Evolutionary conservation across 2,329 filamentous ascomycete genomes (phyloP).

Genomic region (Diaporthe sp.): DNA sequence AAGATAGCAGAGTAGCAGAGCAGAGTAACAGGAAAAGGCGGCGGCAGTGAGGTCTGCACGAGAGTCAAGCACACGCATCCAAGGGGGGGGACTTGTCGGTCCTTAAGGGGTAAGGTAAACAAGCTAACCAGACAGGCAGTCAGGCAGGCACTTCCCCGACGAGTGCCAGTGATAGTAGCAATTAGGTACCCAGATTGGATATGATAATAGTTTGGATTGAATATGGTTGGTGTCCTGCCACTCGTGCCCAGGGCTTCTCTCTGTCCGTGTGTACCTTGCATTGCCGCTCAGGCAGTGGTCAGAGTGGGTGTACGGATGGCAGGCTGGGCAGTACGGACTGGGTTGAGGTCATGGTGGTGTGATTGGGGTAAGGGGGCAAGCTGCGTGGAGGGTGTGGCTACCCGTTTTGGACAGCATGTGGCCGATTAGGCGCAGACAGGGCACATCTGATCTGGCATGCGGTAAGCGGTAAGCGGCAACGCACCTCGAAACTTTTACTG

Average conservation of each 20-base stretch:
- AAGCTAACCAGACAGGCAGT: background rate
- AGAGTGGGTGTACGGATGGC: constrained; percentile 8
- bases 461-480: background rate
- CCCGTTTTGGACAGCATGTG: constrained; percentile 7
- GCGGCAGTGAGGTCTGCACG: background rate
- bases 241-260: background rate
- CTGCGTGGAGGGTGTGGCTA: background rate
- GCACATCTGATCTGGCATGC: background rate
- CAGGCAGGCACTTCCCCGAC: background rate
- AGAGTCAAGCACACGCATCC: background rate
- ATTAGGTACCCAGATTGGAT: background rate
- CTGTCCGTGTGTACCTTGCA: constrained; percentile 2
- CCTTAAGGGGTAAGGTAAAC: background rate
- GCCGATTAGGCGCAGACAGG: background rate
- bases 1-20: background rate
- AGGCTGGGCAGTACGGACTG: background rate
- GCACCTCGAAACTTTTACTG: background rate
- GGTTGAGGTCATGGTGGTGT: background rate
- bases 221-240: background rate
- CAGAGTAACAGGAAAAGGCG: background rate
- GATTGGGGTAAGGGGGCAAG: background rate
- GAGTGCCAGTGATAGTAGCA: background rate
- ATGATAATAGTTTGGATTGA: background rate
- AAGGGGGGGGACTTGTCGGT: background rate
- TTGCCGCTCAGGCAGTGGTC: background rate